A percentile compares a stretch with the other conserved stretches of the same genome.
These are phyloP conservation scores for Kandelia obovata DNA, from an alignment of 345 rosid genomes.

Conservation along the genomic window DNA sequence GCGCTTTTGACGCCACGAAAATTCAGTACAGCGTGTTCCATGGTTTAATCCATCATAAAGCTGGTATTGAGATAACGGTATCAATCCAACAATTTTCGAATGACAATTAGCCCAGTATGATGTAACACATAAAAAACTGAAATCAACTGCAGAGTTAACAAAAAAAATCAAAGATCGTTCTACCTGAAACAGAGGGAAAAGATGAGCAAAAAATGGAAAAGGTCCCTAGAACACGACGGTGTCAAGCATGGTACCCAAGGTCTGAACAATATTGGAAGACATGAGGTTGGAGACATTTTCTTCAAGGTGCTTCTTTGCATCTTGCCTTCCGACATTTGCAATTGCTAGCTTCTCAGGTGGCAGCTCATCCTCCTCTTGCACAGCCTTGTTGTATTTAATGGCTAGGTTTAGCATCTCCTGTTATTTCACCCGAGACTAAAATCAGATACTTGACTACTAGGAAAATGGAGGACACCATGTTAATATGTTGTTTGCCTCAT, in stretches of 20 bases:
- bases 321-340: slow-evolving; percentile 95
- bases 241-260: slow-evolving; percentile 96
- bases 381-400: slow-evolving; percentile 85
- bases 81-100: too few species aligned
- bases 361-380: slow-evolving; percentile 96
- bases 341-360: slow-evolving; percentile 93
- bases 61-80: too few species aligned
- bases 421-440: slow-evolving; percentile 11
- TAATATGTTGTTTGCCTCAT: neutral
- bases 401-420: slow-evolving; percentile 94
- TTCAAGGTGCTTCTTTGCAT: slow-evolving; percentile 96
- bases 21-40: too few species aligned
- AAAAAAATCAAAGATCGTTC: neutral
- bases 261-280: slow-evolving; percentile 99
- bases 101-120: too few species aligned
- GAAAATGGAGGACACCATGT: neutral
- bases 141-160: neutral
- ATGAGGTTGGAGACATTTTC: slow-evolving; percentile 91
- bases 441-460: neutral
- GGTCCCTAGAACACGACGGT: slow-evolving; percentile 70
- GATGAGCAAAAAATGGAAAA: neutral
- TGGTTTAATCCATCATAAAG: too few species aligned
- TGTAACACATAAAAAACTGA: neutral
- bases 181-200: neutral
- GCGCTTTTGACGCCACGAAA: too few species aligned